Evolutionary conservation across 192 early-diverging fungal genomes (phyloP), one percentile per base, ranked within the genome.

Genomic region (Powellomyces hirtus): DNA sequence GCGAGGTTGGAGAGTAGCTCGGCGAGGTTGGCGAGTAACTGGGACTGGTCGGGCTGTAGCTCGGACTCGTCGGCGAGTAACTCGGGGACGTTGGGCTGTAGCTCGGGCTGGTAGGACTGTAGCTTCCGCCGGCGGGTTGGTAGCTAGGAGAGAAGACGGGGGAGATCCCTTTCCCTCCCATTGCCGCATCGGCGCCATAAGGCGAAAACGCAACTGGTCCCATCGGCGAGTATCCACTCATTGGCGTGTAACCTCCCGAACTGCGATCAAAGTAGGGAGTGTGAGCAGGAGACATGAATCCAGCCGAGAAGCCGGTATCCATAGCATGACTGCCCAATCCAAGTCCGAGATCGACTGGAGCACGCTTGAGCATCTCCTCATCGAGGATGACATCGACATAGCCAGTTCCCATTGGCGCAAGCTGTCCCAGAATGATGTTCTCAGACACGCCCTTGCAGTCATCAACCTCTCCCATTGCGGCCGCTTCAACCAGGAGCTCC

Each of bases 401-500:
- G 64, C 95, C 95, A 0, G 97, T 95, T 56, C 97, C 97, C 45
- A 99, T 74, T 56, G 95, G 94, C 18, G 97, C 95, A 37, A 99
- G 80, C 82, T 99, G 95, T 45, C 97, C 97, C 38, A 99, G 83
- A 83, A 99, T 89, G 36, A 99, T 96, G 77, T 94, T 96, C 75
- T 97, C 97, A 2, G 94, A 93, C 35, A 99, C 97, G 52, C 97
- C 97, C 70, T 87, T 86, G 75, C 95, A 98, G 75, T 94, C 92
- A 77, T 99, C 97, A 49, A 93, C 34, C 70, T 95, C 91, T 62
- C 94, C 97, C 22, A 86, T 86, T 38, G 89, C 87, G 4, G 97
- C 94, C 3, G 95, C 93, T 35, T 97, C 94, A 85, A 99, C 90
- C 66, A 99, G 85, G 75, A 97, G 89, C 80, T 99, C 97, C 0